Percentiles rank a stretch among this genome's conserved stretches.
Conservation (phyloP, 768 basidiomycete genomes). For the Austroboletus eburneus region DNA sequence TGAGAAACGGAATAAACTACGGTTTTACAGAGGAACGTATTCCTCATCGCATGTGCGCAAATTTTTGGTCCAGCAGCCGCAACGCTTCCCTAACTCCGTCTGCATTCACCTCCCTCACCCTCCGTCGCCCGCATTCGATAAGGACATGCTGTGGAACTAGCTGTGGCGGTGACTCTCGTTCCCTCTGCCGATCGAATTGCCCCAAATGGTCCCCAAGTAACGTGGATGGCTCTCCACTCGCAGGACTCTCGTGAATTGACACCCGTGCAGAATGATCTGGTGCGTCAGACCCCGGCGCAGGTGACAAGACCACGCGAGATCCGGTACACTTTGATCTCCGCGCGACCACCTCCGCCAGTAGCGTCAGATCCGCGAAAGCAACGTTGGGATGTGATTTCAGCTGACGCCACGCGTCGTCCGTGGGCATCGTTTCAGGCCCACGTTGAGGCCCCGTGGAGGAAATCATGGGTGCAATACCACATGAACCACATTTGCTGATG, state of each 20-base stretch:
- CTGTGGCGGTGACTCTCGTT: constrained; percentile 42
- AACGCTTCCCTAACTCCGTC: constrained; percentile 75
- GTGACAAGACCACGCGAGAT: constrained; percentile 59
- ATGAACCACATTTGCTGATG: constrained; percentile 26
- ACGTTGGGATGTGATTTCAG: constrained; percentile 88
- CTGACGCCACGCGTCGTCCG: constrained; percentile 78
- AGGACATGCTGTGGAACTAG: constrained; percentile 61
- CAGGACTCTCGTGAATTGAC: constrained; percentile 11
- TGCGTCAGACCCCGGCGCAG: constrained; percentile 44
- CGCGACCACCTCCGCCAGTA: constrained; percentile 87
- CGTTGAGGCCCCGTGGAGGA: constrained; percentile 19
- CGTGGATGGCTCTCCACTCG: constrained; percentile 35
- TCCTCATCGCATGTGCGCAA: constrained; percentile 36
- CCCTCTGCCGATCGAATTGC: constrained; percentile 44
- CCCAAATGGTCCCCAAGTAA: constrained; percentile 53
- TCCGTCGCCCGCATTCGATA: constrained; percentile 57
- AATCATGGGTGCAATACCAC: constrained; percentile 30
- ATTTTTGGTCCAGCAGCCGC: constrained; percentile 66
- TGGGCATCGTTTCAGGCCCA: constrained; percentile 58
- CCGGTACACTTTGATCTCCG: constrained; percentile 76
- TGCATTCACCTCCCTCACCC: constrained; percentile 61
- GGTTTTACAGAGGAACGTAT: not conserved
- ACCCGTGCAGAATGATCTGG: constrained; percentile 37
- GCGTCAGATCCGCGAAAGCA: constrained; percentile 73
- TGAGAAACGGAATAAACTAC: not conserved